Evolutionary conservation across 208 protist species (phyloP), one percentile per base, ranked within the genome.

Genomic region (Trypanosomatidae sp.): DNA sequence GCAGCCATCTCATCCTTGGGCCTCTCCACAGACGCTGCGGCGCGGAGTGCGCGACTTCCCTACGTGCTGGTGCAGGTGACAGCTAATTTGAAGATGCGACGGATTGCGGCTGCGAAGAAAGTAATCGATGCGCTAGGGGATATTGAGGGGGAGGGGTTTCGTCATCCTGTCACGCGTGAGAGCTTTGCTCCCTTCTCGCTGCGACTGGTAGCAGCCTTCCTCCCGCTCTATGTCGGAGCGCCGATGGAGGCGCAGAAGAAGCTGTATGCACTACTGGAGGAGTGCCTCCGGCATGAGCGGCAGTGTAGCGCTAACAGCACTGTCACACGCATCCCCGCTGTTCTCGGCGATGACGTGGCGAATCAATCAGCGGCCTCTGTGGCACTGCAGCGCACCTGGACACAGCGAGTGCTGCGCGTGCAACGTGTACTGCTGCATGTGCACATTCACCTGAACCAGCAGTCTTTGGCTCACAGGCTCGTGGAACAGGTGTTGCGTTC

Each of bases 111-210:
- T 8, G 90, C 88, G 43, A 85, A 87, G 58, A 77, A 88, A 62
- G 53, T 95, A 7, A 62, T 97, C 22, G 85, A 91, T 44, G 73
- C 67, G 13, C 82, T 93, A 10, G 92, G 92, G 17, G 85, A 92
- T 66, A 67, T 96, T 33, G 83, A 91, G 72, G 79, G 83, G 43
- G 87, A 90, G 58, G 71, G 79, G 39, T 93, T 88, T 70, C 68
- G 80, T 1, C 73, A 91, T 68, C 81, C 87, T 6, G 65, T 49
- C 44, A 93, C 84, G 33, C 52, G 66, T 1, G 83, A 91, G 67
- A 90, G 82, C 71, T 72, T 93, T 39, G 91, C 83, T 22, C 92
- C 92, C 17, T 97, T 97, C 80, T 97, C 92, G 0, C 77, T 97
- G 39, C 83, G 83, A 15, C 87, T 95, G 76, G 62, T 94, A 25